Evolutionary conservation across 2,329 filamentous ascomycete genomes (phyloP).

Genomic region (Colletotrichum sublineola): DNA sequence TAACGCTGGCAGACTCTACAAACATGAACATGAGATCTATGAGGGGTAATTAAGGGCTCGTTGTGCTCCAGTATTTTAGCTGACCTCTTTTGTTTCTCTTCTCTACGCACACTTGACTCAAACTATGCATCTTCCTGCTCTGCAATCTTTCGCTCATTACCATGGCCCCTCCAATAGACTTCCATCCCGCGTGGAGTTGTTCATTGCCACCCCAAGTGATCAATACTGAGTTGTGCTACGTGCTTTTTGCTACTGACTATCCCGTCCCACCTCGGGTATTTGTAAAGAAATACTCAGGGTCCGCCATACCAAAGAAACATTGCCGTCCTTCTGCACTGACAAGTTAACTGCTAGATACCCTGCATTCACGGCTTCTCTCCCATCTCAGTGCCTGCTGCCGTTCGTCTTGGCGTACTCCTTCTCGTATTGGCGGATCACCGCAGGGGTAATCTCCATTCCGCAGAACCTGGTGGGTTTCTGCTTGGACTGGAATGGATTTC

Average conservation of each 20-base stretch:
- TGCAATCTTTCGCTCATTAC: too few relatives aligned
- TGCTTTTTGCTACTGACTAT: not conserved
- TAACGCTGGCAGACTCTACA: too few relatives aligned
- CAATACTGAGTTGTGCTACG: not conserved
- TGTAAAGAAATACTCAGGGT: not conserved
- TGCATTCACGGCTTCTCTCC: not conserved
- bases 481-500: too few relatives aligned
- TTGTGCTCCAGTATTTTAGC: too few relatives aligned
- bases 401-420: not conserved
- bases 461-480: not conserved
- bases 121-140: too few relatives aligned
- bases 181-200: too few relatives aligned
- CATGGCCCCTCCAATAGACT: too few relatives aligned
- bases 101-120: too few relatives aligned
- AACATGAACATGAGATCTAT: too few relatives aligned
- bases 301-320: not conserved
- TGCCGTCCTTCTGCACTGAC: not conserved
- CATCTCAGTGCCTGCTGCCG: not conserved
- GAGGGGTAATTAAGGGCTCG: too few relatives aligned
- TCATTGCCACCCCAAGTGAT: too few relatives aligned
- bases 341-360: not conserved
- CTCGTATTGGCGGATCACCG: not conserved
- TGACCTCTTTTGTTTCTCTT: too few relatives aligned
- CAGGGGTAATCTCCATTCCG: not conserved
- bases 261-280: not conserved